phyloP scores from a whole-genome alignment of 306 rosid genomes.

The Cicer bijugum region DNA sequence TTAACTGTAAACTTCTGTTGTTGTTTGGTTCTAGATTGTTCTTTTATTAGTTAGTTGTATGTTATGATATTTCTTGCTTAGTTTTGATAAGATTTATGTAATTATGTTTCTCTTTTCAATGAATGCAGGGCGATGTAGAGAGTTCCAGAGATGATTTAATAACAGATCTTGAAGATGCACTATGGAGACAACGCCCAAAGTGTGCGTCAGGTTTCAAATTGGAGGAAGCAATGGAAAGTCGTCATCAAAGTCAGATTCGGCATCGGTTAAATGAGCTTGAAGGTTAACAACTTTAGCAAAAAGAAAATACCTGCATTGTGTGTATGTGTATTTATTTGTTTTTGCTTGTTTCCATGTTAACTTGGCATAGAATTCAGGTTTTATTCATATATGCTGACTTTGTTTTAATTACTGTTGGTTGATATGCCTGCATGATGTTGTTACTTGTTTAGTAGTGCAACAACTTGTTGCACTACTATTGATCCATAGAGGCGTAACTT shows the following conservation, averaged over 20 bases:
- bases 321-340: constrained; percentile 2
- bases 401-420: constrained; percentile 10
- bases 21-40: constrained; percentile 31
- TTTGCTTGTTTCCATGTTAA: constrained; percentile 33
- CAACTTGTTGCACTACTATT: constrained; percentile 1
- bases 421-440: constrained; percentile 34
- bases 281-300: constrained; percentile 56
- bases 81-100: constrained; percentile 6
- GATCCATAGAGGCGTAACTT: constrained; percentile 36
- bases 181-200: constrained; percentile 57
- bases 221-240: constrained; percentile 58
- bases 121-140: constrained; percentile 57
- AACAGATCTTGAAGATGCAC: constrained; percentile 70
- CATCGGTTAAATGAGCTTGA: constrained; percentile 79
- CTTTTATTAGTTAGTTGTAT: not conserved
- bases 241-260: constrained; percentile 63
- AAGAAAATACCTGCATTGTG: constrained; percentile 17
- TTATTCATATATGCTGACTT: constrained; percentile 29
- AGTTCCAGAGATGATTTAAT: constrained; percentile 58
- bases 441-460: not conserved
- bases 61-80: not conserved
- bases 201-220: constrained; percentile 61
- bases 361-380: constrained; percentile 22
- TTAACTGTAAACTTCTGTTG: not conserved
- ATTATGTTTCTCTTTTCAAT: constrained; percentile 38